A percentile compares a stretch with the other conserved stretches of the same genome.
phyloP scores from a whole-genome alignment of 140 eudicot genomes.

The Erigeron philadelphicus region DNA sequence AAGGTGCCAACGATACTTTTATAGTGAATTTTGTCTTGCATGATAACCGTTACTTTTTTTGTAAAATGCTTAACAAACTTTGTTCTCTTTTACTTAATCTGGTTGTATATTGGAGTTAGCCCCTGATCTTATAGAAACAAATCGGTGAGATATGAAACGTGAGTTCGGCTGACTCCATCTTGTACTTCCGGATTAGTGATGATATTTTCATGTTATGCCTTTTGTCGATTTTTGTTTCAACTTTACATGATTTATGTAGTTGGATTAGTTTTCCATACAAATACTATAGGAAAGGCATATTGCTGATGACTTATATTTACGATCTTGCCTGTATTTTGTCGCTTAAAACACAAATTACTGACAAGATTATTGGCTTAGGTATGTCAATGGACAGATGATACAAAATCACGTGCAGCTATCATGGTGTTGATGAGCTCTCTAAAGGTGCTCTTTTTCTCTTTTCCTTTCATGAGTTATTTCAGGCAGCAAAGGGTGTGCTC shows the following conservation, averaged over 20 bases:
- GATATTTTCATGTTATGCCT: background rate
- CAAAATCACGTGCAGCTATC: constrained; percentile 42
- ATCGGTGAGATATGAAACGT: too few relatives aligned
- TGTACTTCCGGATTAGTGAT: too few relatives aligned
- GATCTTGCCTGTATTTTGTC: constrained; percentile 8
- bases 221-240: background rate
- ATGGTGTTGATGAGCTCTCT: constrained; percentile 79
- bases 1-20: too few relatives aligned
- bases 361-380: constrained; percentile 44
- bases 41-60: too few relatives aligned
- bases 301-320: background rate
- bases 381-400: constrained; percentile 43
- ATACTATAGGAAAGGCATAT: background rate
- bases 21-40: too few relatives aligned
- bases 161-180: too few relatives aligned
- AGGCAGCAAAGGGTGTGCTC: too few relatives aligned
- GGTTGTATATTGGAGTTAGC: too few relatives aligned
- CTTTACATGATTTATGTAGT: background rate
- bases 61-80: too few relatives aligned
- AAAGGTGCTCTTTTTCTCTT: constrained; percentile 47
- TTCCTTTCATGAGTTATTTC: background rate
- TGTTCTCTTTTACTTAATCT: too few relatives aligned
- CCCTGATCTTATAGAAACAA: too few relatives aligned
- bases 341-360: constrained; percentile 1
- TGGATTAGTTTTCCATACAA: background rate